A percentile compares a stretch with the other conserved stretches of the same genome.
phyloP scores from a whole-genome alignment of 2,329 filamentous ascomycete genomes.

The Lachnellula suecica region DNA sequence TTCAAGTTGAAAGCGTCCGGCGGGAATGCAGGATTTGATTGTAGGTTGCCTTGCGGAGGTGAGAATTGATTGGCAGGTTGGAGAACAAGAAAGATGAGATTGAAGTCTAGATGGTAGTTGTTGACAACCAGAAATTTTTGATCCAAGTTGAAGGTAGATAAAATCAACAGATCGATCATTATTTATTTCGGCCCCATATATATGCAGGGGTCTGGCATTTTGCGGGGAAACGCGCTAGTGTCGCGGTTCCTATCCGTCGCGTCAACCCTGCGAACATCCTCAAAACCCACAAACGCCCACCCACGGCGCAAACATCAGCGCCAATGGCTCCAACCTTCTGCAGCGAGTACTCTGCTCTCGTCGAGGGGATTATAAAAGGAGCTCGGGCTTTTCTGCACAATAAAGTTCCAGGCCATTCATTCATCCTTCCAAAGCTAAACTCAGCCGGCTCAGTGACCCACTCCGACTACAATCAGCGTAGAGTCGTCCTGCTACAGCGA shows the following conservation, averaged over 20 bases:
- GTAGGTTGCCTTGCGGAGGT: not conserved
- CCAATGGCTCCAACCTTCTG: not conserved
- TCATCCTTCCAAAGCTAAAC: not conserved
- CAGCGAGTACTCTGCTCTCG: not conserved
- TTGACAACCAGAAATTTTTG: too few relatives aligned
- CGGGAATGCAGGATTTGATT: not conserved
- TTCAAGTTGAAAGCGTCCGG: not conserved
- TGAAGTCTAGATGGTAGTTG: too few relatives aligned
- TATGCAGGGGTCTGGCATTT: not conserved
- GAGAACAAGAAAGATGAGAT: not conserved
- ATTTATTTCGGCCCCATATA: too few relatives aligned
- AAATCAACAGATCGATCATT: too few relatives aligned
- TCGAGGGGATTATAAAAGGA: not conserved
- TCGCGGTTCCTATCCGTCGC: not conserved
- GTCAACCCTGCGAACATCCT: not conserved
- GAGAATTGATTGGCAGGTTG: not conserved
- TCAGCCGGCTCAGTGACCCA: not conserved
- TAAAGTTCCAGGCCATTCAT: not conserved
- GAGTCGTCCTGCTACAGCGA: not conserved
- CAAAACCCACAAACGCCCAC: not conserved
- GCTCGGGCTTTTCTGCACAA: not conserved
- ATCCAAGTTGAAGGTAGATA: too few relatives aligned
- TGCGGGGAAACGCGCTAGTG: not conserved
- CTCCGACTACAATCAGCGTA: not conserved
- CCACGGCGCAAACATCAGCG: not conserved